phyloP scores from a whole-genome alignment of 2,329 filamentous ascomycete genomes.

The Fusarium austroafricanum region DNA sequence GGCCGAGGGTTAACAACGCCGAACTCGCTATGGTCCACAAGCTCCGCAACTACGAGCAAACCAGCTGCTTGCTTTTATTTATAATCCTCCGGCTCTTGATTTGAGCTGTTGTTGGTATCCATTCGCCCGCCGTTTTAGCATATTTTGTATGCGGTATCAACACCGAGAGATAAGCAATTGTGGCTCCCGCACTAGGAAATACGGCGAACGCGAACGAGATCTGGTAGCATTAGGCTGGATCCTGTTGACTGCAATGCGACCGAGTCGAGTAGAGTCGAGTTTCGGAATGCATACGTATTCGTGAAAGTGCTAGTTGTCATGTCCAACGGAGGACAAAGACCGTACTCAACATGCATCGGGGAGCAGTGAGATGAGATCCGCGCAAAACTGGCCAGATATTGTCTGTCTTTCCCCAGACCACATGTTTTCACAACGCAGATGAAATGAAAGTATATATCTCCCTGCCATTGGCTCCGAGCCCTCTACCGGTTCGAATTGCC shows the following conservation, averaged over 20 bases:
- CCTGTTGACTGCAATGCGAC: slow-evolving; percentile 26
- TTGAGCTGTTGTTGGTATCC: slow-evolving; percentile 37
- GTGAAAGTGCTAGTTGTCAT: not conserved
- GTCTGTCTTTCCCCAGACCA: slow-evolving; percentile 15
- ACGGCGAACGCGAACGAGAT: slow-evolving; percentile 29
- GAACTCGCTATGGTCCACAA: slow-evolving; percentile 42
- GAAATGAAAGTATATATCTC: slow-evolving; percentile 12
- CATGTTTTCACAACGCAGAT: slow-evolving; percentile 6
- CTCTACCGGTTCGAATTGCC: slow-evolving; percentile 39
- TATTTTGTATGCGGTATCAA: slow-evolving; percentile 13
- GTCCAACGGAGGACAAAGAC: slow-evolving; percentile 32
- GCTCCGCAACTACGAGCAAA: slow-evolving; percentile 33
- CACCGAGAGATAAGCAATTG: slow-evolving; percentile 42
- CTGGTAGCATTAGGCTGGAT: slow-evolving; percentile 12
- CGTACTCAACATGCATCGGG: slow-evolving; percentile 12
- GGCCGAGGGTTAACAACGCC: slow-evolving; percentile 33
- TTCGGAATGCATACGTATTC: slow-evolving; percentile 4
- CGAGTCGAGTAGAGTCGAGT: slow-evolving; percentile 4
- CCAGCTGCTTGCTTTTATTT: slow-evolving; percentile 45
- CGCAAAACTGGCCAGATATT: slow-evolving; percentile 17
- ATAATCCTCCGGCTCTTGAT: slow-evolving; percentile 46
- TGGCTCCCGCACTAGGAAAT: slow-evolving; percentile 38
- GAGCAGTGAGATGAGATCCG: slow-evolving; percentile 20
- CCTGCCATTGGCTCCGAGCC: slow-evolving; percentile 19
- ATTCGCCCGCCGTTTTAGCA: slow-evolving; percentile 34